phyloP scores from a whole-genome alignment of 352 stramenopile genomes.

The Globisporangium iwayamae region DNA sequence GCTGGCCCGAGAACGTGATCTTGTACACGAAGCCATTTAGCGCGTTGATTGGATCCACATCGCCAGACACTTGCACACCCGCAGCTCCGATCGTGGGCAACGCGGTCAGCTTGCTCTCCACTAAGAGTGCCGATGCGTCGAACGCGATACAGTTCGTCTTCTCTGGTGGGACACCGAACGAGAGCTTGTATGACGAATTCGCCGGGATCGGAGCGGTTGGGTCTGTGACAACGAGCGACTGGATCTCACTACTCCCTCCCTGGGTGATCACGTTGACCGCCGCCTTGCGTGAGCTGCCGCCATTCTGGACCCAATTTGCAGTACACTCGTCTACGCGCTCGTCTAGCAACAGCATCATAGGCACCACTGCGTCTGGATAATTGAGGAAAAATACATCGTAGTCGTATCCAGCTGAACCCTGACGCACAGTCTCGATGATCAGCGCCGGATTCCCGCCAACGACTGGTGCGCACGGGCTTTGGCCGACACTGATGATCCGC shows the following conservation, averaged over 20 bases:
- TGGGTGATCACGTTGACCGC: constrained; percentile 38
- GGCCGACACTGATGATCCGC: constrained; percentile 48
- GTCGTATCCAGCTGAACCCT: constrained; percentile 49
- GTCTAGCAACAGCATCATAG: constrained; percentile 30
- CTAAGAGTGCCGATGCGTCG: constrained; percentile 14
- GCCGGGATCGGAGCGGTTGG: constrained; percentile 14
- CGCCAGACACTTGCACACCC: constrained; percentile 45
- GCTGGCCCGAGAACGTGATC: constrained; percentile 67
- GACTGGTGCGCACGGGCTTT: constrained; percentile 34
- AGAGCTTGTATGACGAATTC: constrained; percentile 39
- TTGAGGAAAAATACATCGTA: constrained; percentile 83
- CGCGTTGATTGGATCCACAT: constrained; percentile 33
- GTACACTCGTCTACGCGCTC: constrained; percentile 24
- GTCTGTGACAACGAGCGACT: constrained; percentile 46
- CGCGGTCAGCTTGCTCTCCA: constrained; percentile 27
- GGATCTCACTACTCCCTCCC: constrained; percentile 61
- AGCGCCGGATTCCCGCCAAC: constrained; percentile 46
- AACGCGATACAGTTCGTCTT: constrained; percentile 38
- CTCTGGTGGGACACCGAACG: constrained; percentile 30
- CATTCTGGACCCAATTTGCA: constrained; percentile 26
- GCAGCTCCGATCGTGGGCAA: constrained; percentile 32
- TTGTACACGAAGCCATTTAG: constrained; percentile 58
- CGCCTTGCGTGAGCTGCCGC: constrained; percentile 40
- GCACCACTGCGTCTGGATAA: constrained; percentile 29
- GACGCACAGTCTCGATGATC: constrained; percentile 63